Evolutionary conservation across 2,329 filamentous ascomycete species (phyloP).

Genomic region (Parascedosporium putredinis): DNA sequence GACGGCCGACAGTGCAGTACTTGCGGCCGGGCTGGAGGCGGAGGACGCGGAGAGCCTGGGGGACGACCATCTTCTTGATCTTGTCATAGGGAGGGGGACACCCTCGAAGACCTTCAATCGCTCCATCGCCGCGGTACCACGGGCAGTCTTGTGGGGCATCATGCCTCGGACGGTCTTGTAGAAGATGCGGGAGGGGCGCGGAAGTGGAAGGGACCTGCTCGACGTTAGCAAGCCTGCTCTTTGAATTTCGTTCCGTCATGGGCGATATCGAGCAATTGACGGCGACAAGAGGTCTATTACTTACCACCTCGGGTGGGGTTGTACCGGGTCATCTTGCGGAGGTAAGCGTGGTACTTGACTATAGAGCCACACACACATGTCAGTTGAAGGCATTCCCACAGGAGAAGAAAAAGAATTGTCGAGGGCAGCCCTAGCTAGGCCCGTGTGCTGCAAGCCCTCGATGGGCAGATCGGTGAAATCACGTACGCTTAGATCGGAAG

Average conservation of each 20-base stretch:
- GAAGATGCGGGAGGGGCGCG: constrained; percentile 97
- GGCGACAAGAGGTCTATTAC: constrained; percentile 25
- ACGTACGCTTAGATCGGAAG: constrained; percentile 99
- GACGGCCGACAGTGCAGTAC: constrained; percentile 98
- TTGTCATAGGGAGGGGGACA: constrained; percentile 98
- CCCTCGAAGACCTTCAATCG: constrained; percentile 99
- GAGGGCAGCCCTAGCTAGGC: neutral
- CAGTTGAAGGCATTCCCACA: neutral
- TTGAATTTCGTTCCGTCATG: neutral
- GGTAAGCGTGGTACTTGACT: constrained; percentile 99
- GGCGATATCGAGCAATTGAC: neutral
- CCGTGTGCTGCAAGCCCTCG: neutral
- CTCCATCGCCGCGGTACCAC: constrained; percentile 91
- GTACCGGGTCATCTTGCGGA: constrained; percentile 99
- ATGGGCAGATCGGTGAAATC: constrained; percentile 10
- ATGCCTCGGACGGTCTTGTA: constrained; percentile 99
- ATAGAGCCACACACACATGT: constrained; percentile 18
- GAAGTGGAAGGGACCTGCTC: constrained; percentile 96
- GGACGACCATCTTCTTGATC: constrained; percentile 99
- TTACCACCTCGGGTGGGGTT: constrained; percentile 97
- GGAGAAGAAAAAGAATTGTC: neutral
- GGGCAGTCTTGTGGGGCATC: constrained; percentile 99
- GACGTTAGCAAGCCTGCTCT: constrained; percentile 15
- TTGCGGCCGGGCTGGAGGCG: constrained; percentile 98
- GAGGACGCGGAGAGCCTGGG: constrained; percentile 93